These are phyloP conservation scores for Rhizopogon sp. DNA, from an alignment of 768 basidiomycete species.

Conservation along the genomic window DNA sequence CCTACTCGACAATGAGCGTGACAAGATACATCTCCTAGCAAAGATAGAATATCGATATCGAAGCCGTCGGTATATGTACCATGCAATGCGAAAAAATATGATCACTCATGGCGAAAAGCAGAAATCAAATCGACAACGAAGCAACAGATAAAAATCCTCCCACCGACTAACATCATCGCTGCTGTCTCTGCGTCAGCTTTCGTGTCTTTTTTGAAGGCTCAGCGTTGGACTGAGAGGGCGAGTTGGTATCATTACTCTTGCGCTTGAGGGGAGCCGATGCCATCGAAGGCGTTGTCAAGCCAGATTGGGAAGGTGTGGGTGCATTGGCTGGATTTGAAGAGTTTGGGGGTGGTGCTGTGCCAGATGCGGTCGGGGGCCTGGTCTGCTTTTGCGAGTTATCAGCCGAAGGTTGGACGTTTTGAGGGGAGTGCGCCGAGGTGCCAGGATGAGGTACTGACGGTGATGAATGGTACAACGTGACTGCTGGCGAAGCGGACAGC, in stretches of 20 bases:
- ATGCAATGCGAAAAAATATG: constrained; percentile 8
- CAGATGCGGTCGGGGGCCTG: constrained; percentile 46
- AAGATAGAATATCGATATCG: constrained; percentile 21
- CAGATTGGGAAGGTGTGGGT: constrained; percentile 34
- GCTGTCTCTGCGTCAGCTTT: constrained; percentile 42
- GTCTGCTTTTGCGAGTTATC: constrained; percentile 60
- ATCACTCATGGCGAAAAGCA: neutral
- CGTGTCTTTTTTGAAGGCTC: constrained; percentile 50
- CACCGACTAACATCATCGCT: constrained; percentile 19
- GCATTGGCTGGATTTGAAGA: constrained; percentile 26
- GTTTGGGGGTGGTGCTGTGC: constrained; percentile 32
- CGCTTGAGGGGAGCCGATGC: constrained; percentile 49
- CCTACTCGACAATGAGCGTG: constrained; percentile 8
- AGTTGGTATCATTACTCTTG: constrained; percentile 41
- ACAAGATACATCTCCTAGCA: constrained; percentile 19
- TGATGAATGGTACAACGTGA: constrained; percentile 43
- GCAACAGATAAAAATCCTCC: constrained; percentile 12
- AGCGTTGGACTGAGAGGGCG: constrained; percentile 45
- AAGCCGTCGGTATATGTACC: neutral
- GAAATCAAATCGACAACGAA: neutral
- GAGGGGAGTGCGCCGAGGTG: constrained; percentile 40
- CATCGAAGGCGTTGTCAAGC: constrained; percentile 45
- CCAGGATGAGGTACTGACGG: constrained; percentile 40
- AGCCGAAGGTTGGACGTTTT: constrained; percentile 44
- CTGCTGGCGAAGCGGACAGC: constrained; percentile 25